phyloP scores from a whole-genome alignment of 257 asterid genomes.

The Dorcoceras hygrometricum region DNA sequence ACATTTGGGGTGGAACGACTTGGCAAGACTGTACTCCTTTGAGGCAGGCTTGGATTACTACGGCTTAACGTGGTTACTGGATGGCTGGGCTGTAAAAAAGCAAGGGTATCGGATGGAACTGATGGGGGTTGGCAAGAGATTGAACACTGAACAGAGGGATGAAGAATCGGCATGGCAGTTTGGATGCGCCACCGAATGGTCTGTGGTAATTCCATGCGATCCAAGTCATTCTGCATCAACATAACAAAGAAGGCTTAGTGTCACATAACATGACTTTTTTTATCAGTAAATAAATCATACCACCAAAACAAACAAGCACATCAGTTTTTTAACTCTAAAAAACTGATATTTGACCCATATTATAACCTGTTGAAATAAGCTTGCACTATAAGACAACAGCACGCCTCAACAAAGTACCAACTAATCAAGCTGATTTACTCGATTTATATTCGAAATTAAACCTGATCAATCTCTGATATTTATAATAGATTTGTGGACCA shows the following conservation, averaged over 20 bases:
- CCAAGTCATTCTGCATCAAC: constrained; percentile 73
- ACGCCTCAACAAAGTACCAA: neutral
- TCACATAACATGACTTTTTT: neutral
- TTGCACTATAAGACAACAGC: neutral
- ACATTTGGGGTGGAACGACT: constrained; percentile 47
- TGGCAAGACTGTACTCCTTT: constrained; percentile 45
- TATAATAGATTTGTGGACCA: neutral
- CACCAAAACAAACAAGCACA: no score
- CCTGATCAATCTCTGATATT: neutral
- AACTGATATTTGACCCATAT: neutral
- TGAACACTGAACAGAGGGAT: constrained; percentile 47
- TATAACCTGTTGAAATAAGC: neutral
- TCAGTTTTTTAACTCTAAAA: no score
- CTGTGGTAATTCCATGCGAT: constrained; percentile 83
- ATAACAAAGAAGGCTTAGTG: constrained; percentile 5
- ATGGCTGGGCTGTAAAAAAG: constrained; percentile 67
- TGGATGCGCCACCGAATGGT: constrained; percentile 81
- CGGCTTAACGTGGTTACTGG: constrained; percentile 42
- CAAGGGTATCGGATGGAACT: constrained; percentile 58
- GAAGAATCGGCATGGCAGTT: constrained; percentile 77
- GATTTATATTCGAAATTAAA: neutral
- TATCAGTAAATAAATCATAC: no score
- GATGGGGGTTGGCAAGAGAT: constrained; percentile 79
- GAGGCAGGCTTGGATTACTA: constrained; percentile 43
- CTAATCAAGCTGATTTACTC: neutral